Percentiles rank a stretch among this genome's conserved stretches.
These are phyloP conservation scores for Hyaloscypha hepaticicola DNA, from an alignment of 495 filamentous ascomycete species.

Conservation along the genomic window DNA sequence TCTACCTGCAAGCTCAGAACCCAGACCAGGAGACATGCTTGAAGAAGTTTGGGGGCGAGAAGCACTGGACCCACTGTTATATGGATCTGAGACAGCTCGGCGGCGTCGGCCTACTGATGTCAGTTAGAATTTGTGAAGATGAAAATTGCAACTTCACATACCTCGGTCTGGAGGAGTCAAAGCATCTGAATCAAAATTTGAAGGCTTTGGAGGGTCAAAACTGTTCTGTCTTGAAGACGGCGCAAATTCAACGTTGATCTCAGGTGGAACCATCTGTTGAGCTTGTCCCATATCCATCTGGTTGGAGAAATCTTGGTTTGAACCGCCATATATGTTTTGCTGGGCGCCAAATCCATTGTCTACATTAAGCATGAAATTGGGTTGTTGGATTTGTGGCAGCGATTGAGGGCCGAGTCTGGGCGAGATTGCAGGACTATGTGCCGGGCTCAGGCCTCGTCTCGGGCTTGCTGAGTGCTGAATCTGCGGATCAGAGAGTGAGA, in stretches of 20 bases:
- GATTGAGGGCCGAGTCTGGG: slow-evolving; percentile 79
- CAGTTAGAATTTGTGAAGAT: slow-evolving; percentile 36
- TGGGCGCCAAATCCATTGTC: slow-evolving; percentile 40
- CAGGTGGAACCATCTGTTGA: slow-evolving; percentile 76
- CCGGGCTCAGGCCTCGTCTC: slow-evolving; percentile 65
- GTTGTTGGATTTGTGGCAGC: slow-evolving; percentile 47
- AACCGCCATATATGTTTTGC: slow-evolving; percentile 55
- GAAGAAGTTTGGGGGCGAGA: slow-evolving; percentile 43
- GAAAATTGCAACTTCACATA: slow-evolving; percentile 44
- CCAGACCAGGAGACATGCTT: slow-evolving; percentile 29
- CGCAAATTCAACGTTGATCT: slow-evolving; percentile 92
- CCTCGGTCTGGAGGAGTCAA: slow-evolving; percentile 84
- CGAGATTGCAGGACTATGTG: slow-evolving; percentile 81
- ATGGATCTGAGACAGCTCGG: slow-evolving; percentile 75
- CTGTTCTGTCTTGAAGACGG: slow-evolving; percentile 66
- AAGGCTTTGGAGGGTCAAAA: slow-evolving; percentile 68
- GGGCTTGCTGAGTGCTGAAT: slow-evolving; percentile 48
- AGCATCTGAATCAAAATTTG: slow-evolving; percentile 65
- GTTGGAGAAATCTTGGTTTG: slow-evolving; percentile 54
- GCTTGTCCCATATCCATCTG: slow-evolving; percentile 64
- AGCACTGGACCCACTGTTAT: slow-evolving; percentile 41
- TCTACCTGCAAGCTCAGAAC: slow-evolving; percentile 46
- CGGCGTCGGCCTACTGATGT: slow-evolving; percentile 52
- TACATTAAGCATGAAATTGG: slow-evolving; percentile 50
- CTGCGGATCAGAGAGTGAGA: slow-evolving; percentile 77